Conservation (phyloP, 1,284 basidiomycete species). For the Exobasidium rhododendri region DNA sequence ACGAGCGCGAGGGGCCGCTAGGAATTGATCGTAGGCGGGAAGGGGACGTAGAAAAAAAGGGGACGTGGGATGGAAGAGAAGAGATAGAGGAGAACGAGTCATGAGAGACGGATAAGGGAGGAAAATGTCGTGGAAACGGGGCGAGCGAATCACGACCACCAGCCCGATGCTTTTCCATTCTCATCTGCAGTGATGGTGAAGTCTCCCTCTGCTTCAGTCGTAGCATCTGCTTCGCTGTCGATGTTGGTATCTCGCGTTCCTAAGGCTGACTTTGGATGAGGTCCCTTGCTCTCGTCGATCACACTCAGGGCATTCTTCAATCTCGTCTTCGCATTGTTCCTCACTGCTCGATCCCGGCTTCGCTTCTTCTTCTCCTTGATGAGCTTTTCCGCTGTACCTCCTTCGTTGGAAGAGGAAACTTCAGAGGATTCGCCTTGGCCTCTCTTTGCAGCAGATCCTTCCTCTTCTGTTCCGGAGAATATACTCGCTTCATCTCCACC, state of each 20-base stretch:
- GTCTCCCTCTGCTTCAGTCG: not conserved
- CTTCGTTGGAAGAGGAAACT: not conserved
- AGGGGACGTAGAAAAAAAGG: not conserved
- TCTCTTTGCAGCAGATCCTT: not conserved
- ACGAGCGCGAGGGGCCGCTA: not conserved
- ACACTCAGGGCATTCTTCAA: slow-evolving; percentile 33
- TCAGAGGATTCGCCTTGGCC: not conserved
- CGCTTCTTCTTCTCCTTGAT: slow-evolving; percentile 8
- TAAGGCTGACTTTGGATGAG: not conserved
- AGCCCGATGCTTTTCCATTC: not conserved
- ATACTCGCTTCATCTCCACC: slow-evolving; percentile 4
- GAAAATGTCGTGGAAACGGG: no score
- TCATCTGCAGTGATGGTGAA: not conserved
- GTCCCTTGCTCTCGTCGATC: slow-evolving; percentile 25
- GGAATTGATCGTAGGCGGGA: no score
- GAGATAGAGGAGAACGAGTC: not conserved
- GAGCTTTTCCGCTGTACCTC: slow-evolving; percentile 5
- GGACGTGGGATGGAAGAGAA: not conserved
- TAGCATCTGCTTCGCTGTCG: not conserved
- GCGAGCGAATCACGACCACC: not conserved
- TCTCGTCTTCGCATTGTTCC: slow-evolving; percentile 17
- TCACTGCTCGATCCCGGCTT: slow-evolving; percentile 7
- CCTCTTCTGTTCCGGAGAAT: not conserved
- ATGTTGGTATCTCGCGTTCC: slow-evolving; percentile 1
- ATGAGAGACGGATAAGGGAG: no score